Percentiles rank a stretch among this genome's conserved stretches.
These are phyloP conservation scores for Citrullus colocynthis DNA, from an alignment of 306 rosid genomes.

Conservation along the genomic window DNA sequence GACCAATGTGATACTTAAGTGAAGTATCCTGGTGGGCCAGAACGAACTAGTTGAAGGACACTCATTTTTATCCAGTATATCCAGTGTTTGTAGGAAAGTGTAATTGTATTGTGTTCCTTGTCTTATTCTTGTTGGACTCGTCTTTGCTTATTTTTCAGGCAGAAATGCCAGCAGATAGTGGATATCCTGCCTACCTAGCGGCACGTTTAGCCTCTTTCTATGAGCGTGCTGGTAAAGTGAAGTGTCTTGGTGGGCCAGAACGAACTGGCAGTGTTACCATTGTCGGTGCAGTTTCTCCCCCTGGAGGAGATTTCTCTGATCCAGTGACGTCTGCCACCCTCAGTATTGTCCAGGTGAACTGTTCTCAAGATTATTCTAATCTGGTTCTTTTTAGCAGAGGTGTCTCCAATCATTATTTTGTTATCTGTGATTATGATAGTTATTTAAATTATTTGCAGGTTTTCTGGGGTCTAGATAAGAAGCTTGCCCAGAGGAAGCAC, in stretches of 20 bases:
- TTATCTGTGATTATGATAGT: conserved; percentile 1
- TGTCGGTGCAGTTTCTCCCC: conserved; percentile 99
- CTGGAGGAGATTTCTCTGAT: conserved; percentile 99
- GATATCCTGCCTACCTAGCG: conserved; percentile 98
- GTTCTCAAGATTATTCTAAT: neutral
- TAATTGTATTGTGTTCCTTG: conserved; percentile 3
- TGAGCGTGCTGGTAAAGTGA: conserved; percentile 99
- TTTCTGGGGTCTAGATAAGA: conserved; percentile 99
- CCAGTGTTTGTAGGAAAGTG: neutral
- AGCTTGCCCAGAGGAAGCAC: conserved; percentile 99
- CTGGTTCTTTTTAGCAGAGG: neutral
- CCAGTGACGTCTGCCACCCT: conserved; percentile 99
- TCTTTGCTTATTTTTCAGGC: conserved; percentile 41
- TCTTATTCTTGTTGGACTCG: conserved; percentile 6
- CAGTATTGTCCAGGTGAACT: conserved; percentile 89
- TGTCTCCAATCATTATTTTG: neutral
- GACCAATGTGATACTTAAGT: no score
- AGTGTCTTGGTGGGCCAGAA: conserved; percentile 97
- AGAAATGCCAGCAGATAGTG: conserved; percentile 99
- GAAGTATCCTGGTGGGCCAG: no score
- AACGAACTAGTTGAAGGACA: no score
- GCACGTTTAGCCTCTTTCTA: conserved; percentile 99
- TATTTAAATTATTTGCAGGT: conserved; percentile 36
- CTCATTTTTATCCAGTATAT: no score
- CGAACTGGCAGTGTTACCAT: conserved; percentile 98